These are phyloP conservation scores for Paecilomyces formosus DNA, from an alignment of 2,329 filamentous ascomycete genomes.

Conservation along the genomic window DNA sequence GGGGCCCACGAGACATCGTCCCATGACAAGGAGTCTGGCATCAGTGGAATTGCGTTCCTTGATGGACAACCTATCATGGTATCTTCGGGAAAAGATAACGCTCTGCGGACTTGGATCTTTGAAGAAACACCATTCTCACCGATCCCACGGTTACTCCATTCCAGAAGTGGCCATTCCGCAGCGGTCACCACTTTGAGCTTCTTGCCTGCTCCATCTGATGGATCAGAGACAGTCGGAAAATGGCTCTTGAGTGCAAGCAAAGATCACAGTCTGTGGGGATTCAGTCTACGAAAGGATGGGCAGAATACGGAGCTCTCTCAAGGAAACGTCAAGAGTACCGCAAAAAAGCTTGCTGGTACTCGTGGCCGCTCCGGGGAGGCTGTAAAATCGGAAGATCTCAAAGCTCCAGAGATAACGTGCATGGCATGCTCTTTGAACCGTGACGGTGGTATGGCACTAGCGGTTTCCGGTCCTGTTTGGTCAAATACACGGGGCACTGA, in stretches of 20 bases:
- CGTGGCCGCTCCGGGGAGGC: conserved; percentile 9
- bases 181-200: conserved; percentile 78
- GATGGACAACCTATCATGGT: conserved; percentile 82
- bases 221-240: conserved; percentile 79
- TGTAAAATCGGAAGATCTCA: conserved; percentile 47
- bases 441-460: conserved; percentile 84
- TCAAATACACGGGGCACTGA: conserved; percentile 63
- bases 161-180: conserved; percentile 79
- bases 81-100: conserved; percentile 87
- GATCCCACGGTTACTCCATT: conserved; percentile 76
- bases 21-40: conserved; percentile 57
- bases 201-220: conserved; percentile 80
- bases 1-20: conserved; percentile 67
- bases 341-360: conserved; percentile 56
- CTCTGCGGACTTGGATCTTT: conserved; percentile 93
- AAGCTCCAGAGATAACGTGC: conserved; percentile 84
- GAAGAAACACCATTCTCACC: conserved; percentile 86
- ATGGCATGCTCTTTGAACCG: conserved; percentile 89
- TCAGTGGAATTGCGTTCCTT: conserved; percentile 84
- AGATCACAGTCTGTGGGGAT: conserved; percentile 91
- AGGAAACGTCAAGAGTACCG: conserved; percentile 77
- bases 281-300: conserved; percentile 88
- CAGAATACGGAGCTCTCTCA: conserved; percentile 93
- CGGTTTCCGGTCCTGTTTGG: conserved; percentile 76
- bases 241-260: conserved; percentile 87